A percentile compares a stretch with the other conserved stretches of the same genome.
These are phyloP conservation scores for Leersia perrieri DNA, from an alignment of 176 grass and related monocot species.

Conservation along the genomic window DNA sequence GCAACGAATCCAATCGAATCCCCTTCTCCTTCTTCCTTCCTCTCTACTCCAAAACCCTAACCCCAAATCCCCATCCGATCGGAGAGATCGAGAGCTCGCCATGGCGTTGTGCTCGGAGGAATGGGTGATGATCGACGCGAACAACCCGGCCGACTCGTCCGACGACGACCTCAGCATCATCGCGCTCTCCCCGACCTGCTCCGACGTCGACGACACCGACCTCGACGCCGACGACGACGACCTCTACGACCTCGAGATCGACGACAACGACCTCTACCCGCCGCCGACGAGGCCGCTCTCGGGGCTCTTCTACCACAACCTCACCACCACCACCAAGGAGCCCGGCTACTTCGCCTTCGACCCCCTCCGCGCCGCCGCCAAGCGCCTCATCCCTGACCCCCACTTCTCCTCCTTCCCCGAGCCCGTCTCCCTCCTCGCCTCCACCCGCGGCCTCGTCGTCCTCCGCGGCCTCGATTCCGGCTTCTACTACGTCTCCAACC, in stretches of 20 bases:
- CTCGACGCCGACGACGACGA: neutral
- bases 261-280: neutral
- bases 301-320: conserved; percentile 53
- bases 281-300: neutral
- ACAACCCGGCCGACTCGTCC: neutral
- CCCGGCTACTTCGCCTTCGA: conserved; percentile 39
- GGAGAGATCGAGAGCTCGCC: neutral
- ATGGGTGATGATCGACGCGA: conserved; percentile 24
- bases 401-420: conserved; percentile 37
- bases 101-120: neutral
- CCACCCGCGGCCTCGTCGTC: conserved; percentile 60
- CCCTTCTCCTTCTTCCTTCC: too few relatives aligned
- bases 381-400: conserved; percentile 43
- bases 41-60: neutral
- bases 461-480: conserved; percentile 28
- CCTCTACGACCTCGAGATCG: neutral
- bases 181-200: neutral
- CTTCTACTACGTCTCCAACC: conserved; percentile 68
- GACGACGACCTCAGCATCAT: neutral
- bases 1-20: neutral
- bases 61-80: neutral
- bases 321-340: neutral
- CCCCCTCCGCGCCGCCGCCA: neutral
- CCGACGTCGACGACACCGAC: neutral
- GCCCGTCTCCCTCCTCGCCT: conserved; percentile 30